Evolutionary conservation across 352 stramenopile species (phyloP).

Genomic region (Globisporangium camurandrum): DNA sequence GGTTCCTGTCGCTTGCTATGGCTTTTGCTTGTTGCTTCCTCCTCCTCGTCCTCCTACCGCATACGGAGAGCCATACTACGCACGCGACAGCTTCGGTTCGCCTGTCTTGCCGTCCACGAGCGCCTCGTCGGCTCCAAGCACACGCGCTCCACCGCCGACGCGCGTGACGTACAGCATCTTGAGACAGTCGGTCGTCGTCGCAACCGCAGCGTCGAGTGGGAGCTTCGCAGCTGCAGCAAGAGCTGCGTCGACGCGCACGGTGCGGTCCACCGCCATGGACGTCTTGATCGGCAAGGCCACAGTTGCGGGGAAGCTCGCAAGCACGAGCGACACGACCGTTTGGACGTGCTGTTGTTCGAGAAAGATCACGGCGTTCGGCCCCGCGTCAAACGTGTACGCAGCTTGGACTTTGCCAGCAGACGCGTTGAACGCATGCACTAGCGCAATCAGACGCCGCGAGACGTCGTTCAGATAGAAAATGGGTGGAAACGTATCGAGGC

Average conservation of each 20-base stretch:
- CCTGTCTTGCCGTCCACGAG: conserved; percentile 44
- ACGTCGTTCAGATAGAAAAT: conserved; percentile 99
- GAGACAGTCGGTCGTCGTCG: conserved; percentile 24
- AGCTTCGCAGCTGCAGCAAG: conserved; percentile 16
- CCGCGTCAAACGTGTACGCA: conserved; percentile 99
- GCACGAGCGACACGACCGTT: conserved; percentile 51
- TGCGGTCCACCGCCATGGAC: conserved; percentile 16
- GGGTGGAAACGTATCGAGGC: conserved; percentile 96
- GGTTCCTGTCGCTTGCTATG: no score
- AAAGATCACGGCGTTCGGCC: conserved; percentile 96
- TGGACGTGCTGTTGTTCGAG: conserved; percentile 60
- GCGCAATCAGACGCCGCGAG: conserved; percentile 61
- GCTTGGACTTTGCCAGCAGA: conserved; percentile 56
- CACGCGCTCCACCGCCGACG: conserved; percentile 40
- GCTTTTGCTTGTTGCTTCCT: no score
- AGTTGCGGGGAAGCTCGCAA: conserved; percentile 35
- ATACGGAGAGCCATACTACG: no score
- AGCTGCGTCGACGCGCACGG: conserved; percentile 7
- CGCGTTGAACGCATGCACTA: conserved; percentile 95
- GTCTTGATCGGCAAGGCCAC: conserved; percentile 24
- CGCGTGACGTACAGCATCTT: conserved; percentile 70
- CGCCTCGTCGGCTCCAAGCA: conserved; percentile 26
- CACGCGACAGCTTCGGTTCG: conserved; percentile 14
- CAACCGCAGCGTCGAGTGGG: conserved; percentile 4
- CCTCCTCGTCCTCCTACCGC: no score